Conservation (phyloP, 2,329 filamentous ascomycete genomes). For the Aspergillus amoenus region DNA sequence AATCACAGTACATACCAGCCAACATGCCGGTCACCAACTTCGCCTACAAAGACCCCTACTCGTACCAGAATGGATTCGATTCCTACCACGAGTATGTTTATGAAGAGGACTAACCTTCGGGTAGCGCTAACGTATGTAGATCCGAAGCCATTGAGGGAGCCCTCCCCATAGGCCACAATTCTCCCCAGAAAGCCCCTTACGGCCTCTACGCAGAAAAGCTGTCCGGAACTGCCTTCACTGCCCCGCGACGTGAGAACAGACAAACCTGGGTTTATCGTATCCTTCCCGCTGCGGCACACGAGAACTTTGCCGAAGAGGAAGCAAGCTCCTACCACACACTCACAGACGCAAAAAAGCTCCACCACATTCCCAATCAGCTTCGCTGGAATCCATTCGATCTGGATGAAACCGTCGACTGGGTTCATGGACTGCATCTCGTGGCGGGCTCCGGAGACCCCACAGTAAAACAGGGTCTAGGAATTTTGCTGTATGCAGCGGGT, state of each 20-base stretch:
- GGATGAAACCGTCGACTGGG: conserved; percentile 67
- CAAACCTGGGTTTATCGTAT: conserved; percentile 74
- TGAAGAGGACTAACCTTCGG: neutral
- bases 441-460: conserved; percentile 78
- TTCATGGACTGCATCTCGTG: conserved; percentile 68
- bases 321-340: conserved; percentile 46
- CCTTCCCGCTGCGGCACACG: conserved; percentile 63
- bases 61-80: conserved; percentile 76
- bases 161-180: conserved; percentile 74
- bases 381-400: conserved; percentile 78
- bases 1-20: conserved; percentile 1
- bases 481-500: conserved; percentile 77
- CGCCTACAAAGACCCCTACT: conserved; percentile 65
- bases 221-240: conserved; percentile 70
- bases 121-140: conserved; percentile 43
- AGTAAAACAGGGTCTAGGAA: conserved; percentile 74
- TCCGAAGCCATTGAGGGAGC: conserved; percentile 74
- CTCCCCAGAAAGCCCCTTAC: conserved; percentile 74
- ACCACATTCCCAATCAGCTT: conserved; percentile 77
- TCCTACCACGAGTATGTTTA: conserved; percentile 70
- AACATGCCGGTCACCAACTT: conserved; percentile 66
- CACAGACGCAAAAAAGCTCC: conserved; percentile 54
- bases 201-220: conserved; percentile 82
- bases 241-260: conserved; percentile 66
- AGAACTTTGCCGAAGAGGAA: conserved; percentile 48